Evolutionary conservation across 306 rosid genomes (phyloP).

Genomic region (Vigna reflexopilosa): DNA sequence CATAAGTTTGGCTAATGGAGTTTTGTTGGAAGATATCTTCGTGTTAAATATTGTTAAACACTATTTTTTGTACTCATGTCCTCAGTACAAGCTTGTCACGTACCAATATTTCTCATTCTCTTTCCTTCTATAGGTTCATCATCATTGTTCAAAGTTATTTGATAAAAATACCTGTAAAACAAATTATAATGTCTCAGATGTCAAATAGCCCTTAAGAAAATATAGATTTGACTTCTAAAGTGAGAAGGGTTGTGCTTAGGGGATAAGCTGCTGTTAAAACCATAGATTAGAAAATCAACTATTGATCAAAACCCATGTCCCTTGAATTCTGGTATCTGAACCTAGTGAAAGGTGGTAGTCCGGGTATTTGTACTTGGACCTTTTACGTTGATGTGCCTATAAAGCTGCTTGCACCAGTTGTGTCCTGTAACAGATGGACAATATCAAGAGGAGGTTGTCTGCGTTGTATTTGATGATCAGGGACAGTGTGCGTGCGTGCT

Average conservation of each 20-base stretch:
- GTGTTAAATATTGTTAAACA: conserved; percentile 17
- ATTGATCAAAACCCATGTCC: too few relatives aligned
- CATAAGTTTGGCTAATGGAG: neutral
- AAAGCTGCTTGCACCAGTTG: neutral
- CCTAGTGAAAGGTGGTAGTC: conserved; percentile 11
- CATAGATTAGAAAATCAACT: too few relatives aligned
- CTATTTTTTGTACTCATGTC: neutral
- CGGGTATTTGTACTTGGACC: conserved; percentile 21
- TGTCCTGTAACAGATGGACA: neutral
- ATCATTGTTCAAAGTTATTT: conserved; percentile 1
- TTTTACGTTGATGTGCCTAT: neutral
- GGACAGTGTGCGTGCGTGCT: neutral
- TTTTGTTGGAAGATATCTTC: conserved; percentile 21
- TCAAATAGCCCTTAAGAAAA: neutral
- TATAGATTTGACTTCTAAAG: neutral
- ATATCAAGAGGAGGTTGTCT: neutral
- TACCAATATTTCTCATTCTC: conserved; percentile 2
- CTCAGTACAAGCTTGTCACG: neutral
- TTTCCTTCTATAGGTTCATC: conserved; percentile 15
- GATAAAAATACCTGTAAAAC: conserved; percentile 14
- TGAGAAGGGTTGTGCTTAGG: too few relatives aligned
- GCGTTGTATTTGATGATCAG: too few relatives aligned
- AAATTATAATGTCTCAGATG: conserved; percentile 7
- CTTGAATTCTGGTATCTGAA: conserved; percentile 11
- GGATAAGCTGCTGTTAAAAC: too few relatives aligned